phyloP scores from a whole-genome alignment of 345 rosid genomes.

The Syzygium oleosum region DNA sequence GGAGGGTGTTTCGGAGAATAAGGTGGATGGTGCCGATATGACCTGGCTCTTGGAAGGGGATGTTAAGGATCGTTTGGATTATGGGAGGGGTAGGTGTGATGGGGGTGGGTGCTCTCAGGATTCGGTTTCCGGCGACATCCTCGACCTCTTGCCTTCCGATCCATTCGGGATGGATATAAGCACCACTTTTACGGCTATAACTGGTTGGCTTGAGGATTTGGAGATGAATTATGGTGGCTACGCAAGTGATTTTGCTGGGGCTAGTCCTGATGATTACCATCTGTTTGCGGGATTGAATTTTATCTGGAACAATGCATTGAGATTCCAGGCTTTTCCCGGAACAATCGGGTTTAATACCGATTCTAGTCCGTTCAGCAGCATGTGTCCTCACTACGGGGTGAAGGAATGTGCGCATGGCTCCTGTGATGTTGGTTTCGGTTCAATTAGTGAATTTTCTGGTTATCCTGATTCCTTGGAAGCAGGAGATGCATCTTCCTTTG shows the following conservation, averaged over 20 bases:
- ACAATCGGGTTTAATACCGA: slow-evolving; percentile 14
- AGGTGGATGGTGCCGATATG: slow-evolving; percentile 21
- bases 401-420: slow-evolving; percentile 17
- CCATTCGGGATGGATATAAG: slow-evolving; percentile 92
- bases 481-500: neutral
- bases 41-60: slow-evolving; percentile 31
- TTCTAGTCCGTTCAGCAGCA: slow-evolving; percentile 14
- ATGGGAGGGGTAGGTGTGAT: slow-evolving; percentile 44
- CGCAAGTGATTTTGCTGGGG: slow-evolving; percentile 28
- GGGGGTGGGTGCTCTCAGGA: slow-evolving; percentile 50
- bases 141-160: slow-evolving; percentile 88
- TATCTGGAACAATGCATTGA: slow-evolving; percentile 75
- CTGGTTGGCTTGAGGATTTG: slow-evolving; percentile 87
- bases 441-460: slow-evolving; percentile 20
- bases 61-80: slow-evolving; percentile 52
- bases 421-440: slow-evolving; percentile 4
- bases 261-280: slow-evolving; percentile 38
- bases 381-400: slow-evolving; percentile 11
- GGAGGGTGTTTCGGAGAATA: slow-evolving; percentile 38
- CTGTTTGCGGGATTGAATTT: slow-evolving; percentile 72
- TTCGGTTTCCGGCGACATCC: slow-evolving; percentile 59
- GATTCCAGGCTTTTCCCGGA: slow-evolving; percentile 46
- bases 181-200: slow-evolving; percentile 68
- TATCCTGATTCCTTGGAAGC: neutral
- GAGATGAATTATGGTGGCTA: slow-evolving; percentile 54